Evolutionary conservation across 2,329 filamentous ascomycete genomes (phyloP), one percentile per base, ranked within the genome.

Genomic region (Sodiomyces alkalinus): DNA sequence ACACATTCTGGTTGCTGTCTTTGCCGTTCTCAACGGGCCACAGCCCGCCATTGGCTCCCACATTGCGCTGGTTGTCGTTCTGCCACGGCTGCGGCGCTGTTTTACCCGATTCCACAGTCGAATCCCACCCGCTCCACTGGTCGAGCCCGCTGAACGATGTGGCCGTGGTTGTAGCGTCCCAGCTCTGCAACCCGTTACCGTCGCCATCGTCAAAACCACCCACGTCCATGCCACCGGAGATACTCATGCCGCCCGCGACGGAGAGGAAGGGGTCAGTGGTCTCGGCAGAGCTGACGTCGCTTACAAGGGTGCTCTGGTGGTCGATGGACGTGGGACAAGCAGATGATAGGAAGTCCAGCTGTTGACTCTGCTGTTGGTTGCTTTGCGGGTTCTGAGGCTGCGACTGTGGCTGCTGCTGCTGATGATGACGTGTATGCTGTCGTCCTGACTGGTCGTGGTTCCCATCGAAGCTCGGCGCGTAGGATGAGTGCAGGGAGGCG

Each of bases 401-500:
- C 11, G 16, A 18, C 13, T 17, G 11, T 7, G n/a, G n/a, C 27
- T 33, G 18, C 19, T 27, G 13, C n/a, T n/a, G n/a, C n/a, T n/a
- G n/a, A n/a, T n/a, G n/a, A n/a, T n/a, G n/a, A 24, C 33, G 9
- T 28, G 33, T 12, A n/a, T 40, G 38, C 7, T 33, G 29, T 10
- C 35, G 37, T 20, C 21, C 26, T 6, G 29, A 19, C 19, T 32
- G 31, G 18, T 37, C 31, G 11, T 35, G 30, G 13, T 28, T 44
- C 18, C 40, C 46, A 17, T 64, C 60, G 41, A 65, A 66, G 33
- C 55, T 54, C 11, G 49, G 41, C 22, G 58, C 51, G 39, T 64
- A 65, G 0, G 58, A 55, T 20, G 53, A 53, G 15, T 62, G 56
- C 10, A 72, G 46, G 2, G 58, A 57, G 2, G 64, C 66, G 3